Conservation (phyloP, 441 rosid genomes). For the Jatropha podagrica region DNA sequence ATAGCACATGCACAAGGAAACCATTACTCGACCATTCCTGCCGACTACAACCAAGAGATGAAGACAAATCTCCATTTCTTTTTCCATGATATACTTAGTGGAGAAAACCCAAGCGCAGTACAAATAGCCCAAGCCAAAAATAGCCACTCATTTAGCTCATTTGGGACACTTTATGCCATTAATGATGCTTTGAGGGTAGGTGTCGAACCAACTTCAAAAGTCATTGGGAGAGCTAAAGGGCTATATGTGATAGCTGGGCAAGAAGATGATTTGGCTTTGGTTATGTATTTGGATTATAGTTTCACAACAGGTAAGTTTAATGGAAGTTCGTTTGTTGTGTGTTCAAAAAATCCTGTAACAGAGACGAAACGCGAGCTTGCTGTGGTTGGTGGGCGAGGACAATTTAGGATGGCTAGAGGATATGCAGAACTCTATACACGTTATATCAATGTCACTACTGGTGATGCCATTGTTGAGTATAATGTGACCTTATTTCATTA, state of each 20-base stretch:
- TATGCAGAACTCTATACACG: constrained; percentile 38
- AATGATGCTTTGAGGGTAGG: constrained; percentile 45
- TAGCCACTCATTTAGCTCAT: constrained; percentile 26
- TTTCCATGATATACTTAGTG: constrained; percentile 43
- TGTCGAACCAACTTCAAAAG: constrained; percentile 34
- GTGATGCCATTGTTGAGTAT: constrained; percentile 51
- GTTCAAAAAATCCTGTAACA: constrained; percentile 42
- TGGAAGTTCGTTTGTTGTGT: constrained; percentile 46
- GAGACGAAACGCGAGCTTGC: constrained; percentile 47
- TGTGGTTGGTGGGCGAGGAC: constrained; percentile 54
- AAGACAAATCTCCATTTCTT: constrained; percentile 44
- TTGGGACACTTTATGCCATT: constrained; percentile 35
- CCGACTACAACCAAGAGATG: constrained; percentile 12
- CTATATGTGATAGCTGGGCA: constrained; percentile 33
- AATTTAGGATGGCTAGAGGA: constrained; percentile 50
- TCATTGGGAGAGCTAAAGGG: constrained; percentile 49
- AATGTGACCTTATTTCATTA: constrained; percentile 46
- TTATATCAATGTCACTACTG: constrained; percentile 17
- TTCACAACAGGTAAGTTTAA: constrained; percentile 39
- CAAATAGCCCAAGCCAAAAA: constrained; percentile 31
- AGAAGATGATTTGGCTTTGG: constrained; percentile 30
- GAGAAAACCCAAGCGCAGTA: constrained; percentile 39
- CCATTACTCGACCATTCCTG: too few relatives aligned
- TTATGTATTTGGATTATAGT: constrained; percentile 39
- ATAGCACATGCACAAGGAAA: too few relatives aligned